Conservation (phyloP, 2,329 filamentous ascomycete species). For the Thyridium curvatum region DNA sequence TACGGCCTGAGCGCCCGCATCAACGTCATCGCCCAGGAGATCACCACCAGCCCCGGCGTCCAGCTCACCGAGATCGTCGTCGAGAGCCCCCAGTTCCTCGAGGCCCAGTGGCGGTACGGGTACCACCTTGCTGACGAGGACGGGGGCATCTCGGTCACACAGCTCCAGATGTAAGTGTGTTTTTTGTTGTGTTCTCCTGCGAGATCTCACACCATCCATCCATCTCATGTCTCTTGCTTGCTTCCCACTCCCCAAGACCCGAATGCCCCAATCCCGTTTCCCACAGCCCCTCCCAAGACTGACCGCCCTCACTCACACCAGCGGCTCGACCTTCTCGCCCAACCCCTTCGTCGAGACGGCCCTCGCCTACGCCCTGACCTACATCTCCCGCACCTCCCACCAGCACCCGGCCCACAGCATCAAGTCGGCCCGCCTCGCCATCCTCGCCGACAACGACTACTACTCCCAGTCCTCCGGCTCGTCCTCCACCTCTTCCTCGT, state of each 20-base stretch:
- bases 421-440: conserved; percentile 67
- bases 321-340: conserved; percentile 35
- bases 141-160: conserved; percentile 76
- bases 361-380: conserved; percentile 79
- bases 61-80: conserved; percentile 71
- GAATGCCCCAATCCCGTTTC: neutral
- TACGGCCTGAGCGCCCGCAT: conserved; percentile 63
- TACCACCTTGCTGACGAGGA: conserved; percentile 63
- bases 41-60: conserved; percentile 56
- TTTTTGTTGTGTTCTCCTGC: neutral
- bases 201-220: too few species aligned
- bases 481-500: conserved; percentile 7
- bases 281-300: neutral
- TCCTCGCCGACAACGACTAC: conserved; percentile 94
- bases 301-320: conserved; percentile 14
- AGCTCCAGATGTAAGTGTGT: conserved; percentile 66
- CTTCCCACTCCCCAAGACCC: too few species aligned
- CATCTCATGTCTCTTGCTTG: too few species aligned
- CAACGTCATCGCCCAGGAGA: conserved; percentile 54
- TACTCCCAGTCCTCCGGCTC: conserved; percentile 60
- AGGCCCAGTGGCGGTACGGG: conserved; percentile 83
- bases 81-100: conserved; percentile 82
- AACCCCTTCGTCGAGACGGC: conserved; percentile 94
- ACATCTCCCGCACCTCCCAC: conserved; percentile 49
- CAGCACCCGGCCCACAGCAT: conserved; percentile 42